Base-by-base conservation (phyloP, 139 green algal species). In the Picocystis salinarum region DNA sequence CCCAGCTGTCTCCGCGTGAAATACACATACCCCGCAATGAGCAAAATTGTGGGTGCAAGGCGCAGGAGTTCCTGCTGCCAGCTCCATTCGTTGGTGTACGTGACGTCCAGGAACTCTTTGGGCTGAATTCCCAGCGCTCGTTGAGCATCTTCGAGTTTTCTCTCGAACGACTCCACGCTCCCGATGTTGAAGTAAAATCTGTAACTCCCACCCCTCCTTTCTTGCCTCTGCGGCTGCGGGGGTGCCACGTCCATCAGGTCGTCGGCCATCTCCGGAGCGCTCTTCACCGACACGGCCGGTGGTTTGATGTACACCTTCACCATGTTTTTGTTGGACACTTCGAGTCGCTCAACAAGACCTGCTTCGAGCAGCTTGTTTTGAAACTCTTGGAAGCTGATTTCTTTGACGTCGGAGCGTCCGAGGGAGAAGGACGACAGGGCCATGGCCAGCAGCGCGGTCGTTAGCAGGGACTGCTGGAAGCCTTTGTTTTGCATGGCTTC, bases 161-260 rank as follows among this genome's bases (percentile, higher is more conserved):
- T 70, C 64, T 99, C 89, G 61, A 99, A 96, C 20, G 65, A 62
- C 40, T 96, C 85, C 11, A 92, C 64, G 34, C 53, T 76, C 33
- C 89, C 88, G n/a, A 99, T 93, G 58, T 92, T 79, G 69, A 98
- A 96, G 61, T 65, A 87, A 62, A 76, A 96, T 40, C 67, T 70
- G 58, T 76, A 76, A 7, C 7, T 18, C 7, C 36, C 36, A 7
- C 26, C 36, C 9, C 7, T 18, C 36, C 7, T 7, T 44, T 7
- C 36, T 23, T 18, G 7, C 36, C 9, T 13, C 13, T 15, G 13
- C 31, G 15, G 9, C 36, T 7, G 9, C 36, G 10, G 26, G 20
- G 26, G 10, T 10, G 7, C 36, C 36, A 18, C 10, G 7, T 10
- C 20, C 20, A 20, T 44, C 20, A 20, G 20, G 9, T 7, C 36